phyloP scores from a whole-genome alignment of 768 basidiomycete species.

The Leccinum uliginosum region DNA sequence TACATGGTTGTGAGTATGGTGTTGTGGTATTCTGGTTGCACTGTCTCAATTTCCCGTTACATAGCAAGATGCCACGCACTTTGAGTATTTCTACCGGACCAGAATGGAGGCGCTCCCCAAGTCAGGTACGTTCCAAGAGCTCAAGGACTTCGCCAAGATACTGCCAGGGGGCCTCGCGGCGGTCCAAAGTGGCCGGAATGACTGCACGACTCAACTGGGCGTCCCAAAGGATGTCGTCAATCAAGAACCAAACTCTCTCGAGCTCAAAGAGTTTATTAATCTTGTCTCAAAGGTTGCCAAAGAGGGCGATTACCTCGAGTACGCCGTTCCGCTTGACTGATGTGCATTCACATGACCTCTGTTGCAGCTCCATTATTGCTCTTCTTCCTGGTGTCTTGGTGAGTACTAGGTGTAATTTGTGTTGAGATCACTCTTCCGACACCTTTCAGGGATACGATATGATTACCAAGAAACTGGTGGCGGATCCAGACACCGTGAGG shows the following conservation, averaged over 20 bases:
- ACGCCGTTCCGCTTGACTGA: neutral
- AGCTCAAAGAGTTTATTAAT: neutral
- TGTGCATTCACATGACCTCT: neutral
- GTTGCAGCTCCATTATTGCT: neutral
- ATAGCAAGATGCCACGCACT: conserved; percentile 7
- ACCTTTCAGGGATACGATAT: neutral
- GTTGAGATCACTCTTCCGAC: neutral
- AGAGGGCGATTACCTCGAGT: conserved; percentile 5
- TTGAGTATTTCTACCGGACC: conserved; percentile 3
- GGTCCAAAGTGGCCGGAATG: neutral
- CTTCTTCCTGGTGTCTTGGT: conserved; percentile 8
- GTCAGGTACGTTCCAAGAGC: neutral
- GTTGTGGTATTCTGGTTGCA: neutral
- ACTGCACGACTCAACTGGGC: neutral
- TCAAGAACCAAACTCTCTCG: neutral
- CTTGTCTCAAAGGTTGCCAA: neutral
- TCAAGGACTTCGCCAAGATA: neutral
- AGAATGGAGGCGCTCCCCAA: neutral
- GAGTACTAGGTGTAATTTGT: neutral
- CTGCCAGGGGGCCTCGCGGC: neutral
- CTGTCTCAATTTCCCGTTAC: neutral
- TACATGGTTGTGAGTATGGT: conserved; percentile 1
- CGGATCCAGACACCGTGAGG: neutral
- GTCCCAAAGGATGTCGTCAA: neutral
- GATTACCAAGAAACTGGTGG: neutral